Conservation (phyloP, 2,329 filamentous ascomycete species). For the Cadophora luteo-olivacea region DNA sequence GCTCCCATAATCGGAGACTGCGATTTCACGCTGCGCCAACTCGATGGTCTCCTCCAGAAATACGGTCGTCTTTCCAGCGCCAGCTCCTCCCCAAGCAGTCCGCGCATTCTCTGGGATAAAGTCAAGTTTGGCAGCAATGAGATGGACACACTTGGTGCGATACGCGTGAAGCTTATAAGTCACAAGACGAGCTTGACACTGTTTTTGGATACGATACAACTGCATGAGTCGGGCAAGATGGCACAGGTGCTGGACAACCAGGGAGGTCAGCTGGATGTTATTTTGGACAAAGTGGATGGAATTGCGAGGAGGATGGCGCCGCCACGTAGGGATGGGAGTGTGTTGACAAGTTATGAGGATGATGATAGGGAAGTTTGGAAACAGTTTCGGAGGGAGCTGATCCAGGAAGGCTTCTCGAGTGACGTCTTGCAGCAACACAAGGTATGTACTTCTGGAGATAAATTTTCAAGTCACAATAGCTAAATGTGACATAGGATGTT, state of each 20-base stretch:
- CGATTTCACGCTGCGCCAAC: constrained; percentile 60
- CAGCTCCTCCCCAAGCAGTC: constrained; percentile 22
- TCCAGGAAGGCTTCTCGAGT: constrained; percentile 62
- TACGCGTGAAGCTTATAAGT: constrained; percentile 53
- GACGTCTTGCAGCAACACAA: constrained; percentile 63
- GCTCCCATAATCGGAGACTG: constrained; percentile 60
- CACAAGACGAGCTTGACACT: constrained; percentile 60
- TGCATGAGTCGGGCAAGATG: constrained; percentile 54
- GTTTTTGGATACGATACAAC: constrained; percentile 64
- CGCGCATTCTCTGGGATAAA: constrained; percentile 38
- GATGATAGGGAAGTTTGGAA: constrained; percentile 63
- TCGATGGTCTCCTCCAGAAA: constrained; percentile 59
- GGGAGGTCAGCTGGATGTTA: constrained; percentile 53
- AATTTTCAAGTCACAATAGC: neutral
- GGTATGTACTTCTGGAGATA: constrained; percentile 49
- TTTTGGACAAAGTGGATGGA: constrained; percentile 66
- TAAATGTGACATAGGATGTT: constrained; percentile 54
- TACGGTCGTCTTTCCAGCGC: constrained; percentile 45
- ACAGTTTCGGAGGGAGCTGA: constrained; percentile 63
- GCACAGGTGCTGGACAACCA: constrained; percentile 39
- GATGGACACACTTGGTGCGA: constrained; percentile 42
- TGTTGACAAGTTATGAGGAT: constrained; percentile 46
- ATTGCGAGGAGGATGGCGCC: constrained; percentile 60
- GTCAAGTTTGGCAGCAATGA: constrained; percentile 42
- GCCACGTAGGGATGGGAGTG: constrained; percentile 44